Evolutionary conservation across 352 stramenopile species (phyloP).

Genomic region (Globisporangium cystogenes): DNA sequence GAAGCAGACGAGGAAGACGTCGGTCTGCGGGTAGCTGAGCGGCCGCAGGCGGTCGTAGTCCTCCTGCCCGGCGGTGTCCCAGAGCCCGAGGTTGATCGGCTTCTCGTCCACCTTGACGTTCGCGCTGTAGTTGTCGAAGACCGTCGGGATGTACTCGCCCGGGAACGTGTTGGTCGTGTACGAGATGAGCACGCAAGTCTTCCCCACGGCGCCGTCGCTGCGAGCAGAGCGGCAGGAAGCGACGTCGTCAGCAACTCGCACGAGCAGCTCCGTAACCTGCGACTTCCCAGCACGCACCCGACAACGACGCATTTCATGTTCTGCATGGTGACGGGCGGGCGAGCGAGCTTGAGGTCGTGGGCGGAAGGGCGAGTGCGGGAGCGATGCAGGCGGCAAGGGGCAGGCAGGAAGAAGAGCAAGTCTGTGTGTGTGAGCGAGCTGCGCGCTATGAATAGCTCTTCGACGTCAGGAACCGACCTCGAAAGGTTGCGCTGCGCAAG

Average conservation of each 20-base stretch:
- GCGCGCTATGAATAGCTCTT: neutral
- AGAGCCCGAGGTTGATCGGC: conserved; percentile 95
- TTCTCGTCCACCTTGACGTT: conserved; percentile 93
- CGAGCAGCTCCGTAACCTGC: neutral
- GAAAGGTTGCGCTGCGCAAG: neutral
- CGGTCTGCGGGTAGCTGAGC: conserved; percentile 94
- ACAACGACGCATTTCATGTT: conserved; percentile 96
- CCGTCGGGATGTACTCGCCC: conserved; percentile 95
- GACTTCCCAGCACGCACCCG: conserved; percentile 57
- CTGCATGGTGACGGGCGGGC: conserved; percentile 64
- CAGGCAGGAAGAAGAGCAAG: neutral
- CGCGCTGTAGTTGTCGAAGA: conserved; percentile 93
- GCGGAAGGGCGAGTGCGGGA: neutral
- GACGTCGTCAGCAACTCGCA: neutral
- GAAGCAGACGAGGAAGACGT: conserved; percentile 97
- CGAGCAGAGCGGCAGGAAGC: too few relatives aligned
- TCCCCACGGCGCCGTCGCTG: conserved; percentile 95
- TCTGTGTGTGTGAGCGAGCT: neutral
- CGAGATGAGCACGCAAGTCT: conserved; percentile 96
- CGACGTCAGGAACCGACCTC: neutral
- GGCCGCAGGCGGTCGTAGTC: conserved; percentile 96
- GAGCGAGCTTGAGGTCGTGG: conserved; percentile 6
- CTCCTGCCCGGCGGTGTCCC: conserved; percentile 96
- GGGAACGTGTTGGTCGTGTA: conserved; percentile 97
- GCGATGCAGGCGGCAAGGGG: neutral